Conservation (phyloP, 331 rosid species). For the Arachis monticola region DNA sequence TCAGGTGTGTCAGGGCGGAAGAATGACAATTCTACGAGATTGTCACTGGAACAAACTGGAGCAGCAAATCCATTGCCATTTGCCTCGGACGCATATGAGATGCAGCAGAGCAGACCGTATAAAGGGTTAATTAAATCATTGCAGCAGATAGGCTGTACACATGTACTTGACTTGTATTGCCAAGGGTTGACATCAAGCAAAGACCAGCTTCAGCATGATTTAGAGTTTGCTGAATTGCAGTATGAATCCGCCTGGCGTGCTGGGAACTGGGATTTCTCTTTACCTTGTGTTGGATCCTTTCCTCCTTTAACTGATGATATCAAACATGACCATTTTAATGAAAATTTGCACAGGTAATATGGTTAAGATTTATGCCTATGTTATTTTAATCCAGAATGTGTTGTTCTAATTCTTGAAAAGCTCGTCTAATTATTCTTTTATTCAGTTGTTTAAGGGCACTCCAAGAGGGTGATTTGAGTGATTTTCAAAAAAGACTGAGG, state of each 20-base stretch:
- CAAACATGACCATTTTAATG: slow-evolving; percentile 69
- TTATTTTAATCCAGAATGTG: slow-evolving; percentile 6
- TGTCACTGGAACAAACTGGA: slow-evolving; percentile 49
- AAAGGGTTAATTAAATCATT: slow-evolving; percentile 86
- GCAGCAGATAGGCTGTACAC: slow-evolving; percentile 91
- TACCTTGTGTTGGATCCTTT: slow-evolving; percentile 56
- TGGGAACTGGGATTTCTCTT: slow-evolving; percentile 93
- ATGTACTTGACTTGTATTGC: slow-evolving; percentile 85
- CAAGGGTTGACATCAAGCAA: slow-evolving; percentile 82
- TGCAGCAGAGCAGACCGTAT: slow-evolving; percentile 66
- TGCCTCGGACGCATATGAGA: slow-evolving; percentile 49
- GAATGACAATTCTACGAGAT: slow-evolving; percentile 48
- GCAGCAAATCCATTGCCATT: slow-evolving; percentile 45
- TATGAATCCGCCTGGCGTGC: slow-evolving; percentile 98
- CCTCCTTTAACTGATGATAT: slow-evolving; percentile 45
- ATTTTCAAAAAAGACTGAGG: slow-evolving; percentile 61
- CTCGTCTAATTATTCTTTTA: slow-evolving; percentile 24
- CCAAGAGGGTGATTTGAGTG: slow-evolving; percentile 74
- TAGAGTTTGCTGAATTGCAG: slow-evolving; percentile 87
- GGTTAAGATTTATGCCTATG: slow-evolving; percentile 7
- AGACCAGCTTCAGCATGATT: slow-evolving; percentile 74
- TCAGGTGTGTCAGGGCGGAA: slow-evolving; percentile 54
- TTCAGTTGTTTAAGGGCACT: slow-evolving; percentile 90
- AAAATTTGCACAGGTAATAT: slow-evolving; percentile 81
- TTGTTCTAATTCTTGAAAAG: slow-evolving; percentile 18